Base-by-base conservation (phyloP, 352 stramenopile species). In the Phytophthora macrochlamydospora region DNA sequence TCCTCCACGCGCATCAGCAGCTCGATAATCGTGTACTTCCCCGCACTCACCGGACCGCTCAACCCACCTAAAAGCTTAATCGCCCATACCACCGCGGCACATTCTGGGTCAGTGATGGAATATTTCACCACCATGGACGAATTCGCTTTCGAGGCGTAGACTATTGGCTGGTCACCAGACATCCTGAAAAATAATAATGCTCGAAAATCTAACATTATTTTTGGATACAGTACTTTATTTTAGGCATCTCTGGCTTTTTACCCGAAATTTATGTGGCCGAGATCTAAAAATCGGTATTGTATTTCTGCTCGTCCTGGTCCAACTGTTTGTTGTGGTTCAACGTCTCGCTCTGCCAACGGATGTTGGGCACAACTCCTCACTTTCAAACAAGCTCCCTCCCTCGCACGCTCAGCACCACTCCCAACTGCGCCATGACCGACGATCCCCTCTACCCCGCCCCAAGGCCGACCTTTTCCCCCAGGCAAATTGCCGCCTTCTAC, bases 171-270 rank as follows among this genome's bases (percentile, higher is more conserved):
- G 37, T 42, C 6, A 12, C 11, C 37, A 42, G 37, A 11, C 43
- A 60, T 61, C 31, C 55, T 44, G 43, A 46, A 61, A 61, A 61
- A 49, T 54, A 53, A 32, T 52, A 52, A 46, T 37, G 6, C 28
- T 18, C 8, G 14, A 61, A 54, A 61, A 46, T 54, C 37, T 38
- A 61, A n/a, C 6, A 8, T 1, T 61, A 46, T 53, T 61, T 61
- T 61, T 42, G 3, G 18, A 35, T 35, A 14, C 43, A 54, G 38
- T 61, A 61, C 14, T 52, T 38, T 54, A 48, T 53, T 48, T 53
- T 54, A 1, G 40, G 42, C 12, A 6, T 6, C 6, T 42, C 37
- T 11, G 6, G 37, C 30, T 4, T 54, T 44, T 44, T 8, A 52
- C 2, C 3, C 12, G 40, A 42, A 28, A 54, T 61, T 61, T 61